phyloP scores from a whole-genome alignment of 257 asterid species.

The Scutellaria minor region DNA sequence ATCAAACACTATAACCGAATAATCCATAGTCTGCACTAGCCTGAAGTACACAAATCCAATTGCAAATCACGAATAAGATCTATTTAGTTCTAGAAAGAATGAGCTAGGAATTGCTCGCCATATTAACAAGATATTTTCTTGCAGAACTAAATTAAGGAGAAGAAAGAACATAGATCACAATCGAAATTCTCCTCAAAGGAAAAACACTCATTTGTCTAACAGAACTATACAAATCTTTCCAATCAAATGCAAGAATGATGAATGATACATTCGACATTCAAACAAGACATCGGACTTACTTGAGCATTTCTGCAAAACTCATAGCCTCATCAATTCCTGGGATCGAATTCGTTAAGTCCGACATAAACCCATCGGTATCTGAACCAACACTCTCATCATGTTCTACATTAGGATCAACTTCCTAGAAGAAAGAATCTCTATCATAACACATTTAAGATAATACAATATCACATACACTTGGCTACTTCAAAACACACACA shows the following conservation, averaged over 20 bases:
- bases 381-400: slow-evolving; percentile 41
- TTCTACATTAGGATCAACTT: slow-evolving; percentile 94
- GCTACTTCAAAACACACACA: not conserved
- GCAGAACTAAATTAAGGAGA: not conserved
- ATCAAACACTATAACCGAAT: slow-evolving; percentile 94
- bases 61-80: slow-evolving; percentile 18
- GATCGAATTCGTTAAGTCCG: slow-evolving; percentile 87
- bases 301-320: slow-evolving; percentile 99
- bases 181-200: not conserved
- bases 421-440: slow-evolving; percentile 51
- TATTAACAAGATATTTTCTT: slow-evolving; percentile 6
- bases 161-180: not conserved
- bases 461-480: slow-evolving; percentile 6
- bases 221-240: slow-evolving; percentile 1
- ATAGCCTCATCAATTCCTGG: slow-evolving; percentile 99
- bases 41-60: slow-evolving; percentile 49
- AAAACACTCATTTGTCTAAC: not conserved
- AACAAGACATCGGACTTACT: slow-evolving; percentile 52
- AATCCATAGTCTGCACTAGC: slow-evolving; percentile 97
- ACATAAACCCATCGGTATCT: slow-evolving; percentile 81
- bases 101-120: not conserved
- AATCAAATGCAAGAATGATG: not conserved
- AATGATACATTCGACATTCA: slow-evolving; percentile 2
- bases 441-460: slow-evolving; percentile 18
- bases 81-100: not conserved